phyloP scores from a whole-genome alignment of 306 rosid genomes.

The Datisca glomerata region DNA sequence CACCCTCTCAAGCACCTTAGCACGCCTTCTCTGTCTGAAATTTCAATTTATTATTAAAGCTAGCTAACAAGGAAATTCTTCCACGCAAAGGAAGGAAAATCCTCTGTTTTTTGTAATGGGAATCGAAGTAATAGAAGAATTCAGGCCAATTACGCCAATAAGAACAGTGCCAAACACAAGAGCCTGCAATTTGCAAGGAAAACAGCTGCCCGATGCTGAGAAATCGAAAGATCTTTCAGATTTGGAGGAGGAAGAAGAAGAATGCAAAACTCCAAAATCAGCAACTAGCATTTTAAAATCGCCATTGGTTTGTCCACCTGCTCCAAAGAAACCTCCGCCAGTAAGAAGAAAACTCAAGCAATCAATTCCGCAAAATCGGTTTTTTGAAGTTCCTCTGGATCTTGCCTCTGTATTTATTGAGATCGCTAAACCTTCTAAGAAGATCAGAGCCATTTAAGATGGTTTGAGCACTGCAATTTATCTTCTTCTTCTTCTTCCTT shows the following conservation, averaged over 20 bases:
- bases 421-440: slow-evolving; percentile 16
- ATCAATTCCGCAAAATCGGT: slow-evolving; percentile 7
- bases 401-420: slow-evolving; percentile 26
- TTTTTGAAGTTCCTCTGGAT: slow-evolving; percentile 38
- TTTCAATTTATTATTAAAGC: not conserved
- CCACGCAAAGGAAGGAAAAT: not conserved
- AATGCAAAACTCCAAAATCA: slow-evolving; percentile 41
- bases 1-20: slow-evolving; percentile 21
- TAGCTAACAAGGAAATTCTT: not conserved
- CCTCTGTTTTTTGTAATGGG: slow-evolving; percentile 26
- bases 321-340: slow-evolving; percentile 44
- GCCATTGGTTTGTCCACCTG: slow-evolving; percentile 40
- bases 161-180: slow-evolving; percentile 20
- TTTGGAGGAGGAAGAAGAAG: slow-evolving; percentile 17
- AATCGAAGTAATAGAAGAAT: slow-evolving; percentile 31
- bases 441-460: slow-evolving; percentile 21
- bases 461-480: too few relatives aligned
- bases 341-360: slow-evolving; percentile 11
- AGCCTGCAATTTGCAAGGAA: not conserved
- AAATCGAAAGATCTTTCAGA: slow-evolving; percentile 9
- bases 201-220: not conserved
- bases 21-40: slow-evolving; percentile 20
- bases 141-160: slow-evolving; percentile 38
- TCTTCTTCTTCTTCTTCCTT: too few relatives aligned
- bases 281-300: slow-evolving; percentile 12